Percentiles rank a stretch among this genome's conserved stretches.
These are phyloP conservation scores for Pogostemon cablin DNA, from an alignment of 257 asterid genomes.

Conservation along the genomic window DNA sequence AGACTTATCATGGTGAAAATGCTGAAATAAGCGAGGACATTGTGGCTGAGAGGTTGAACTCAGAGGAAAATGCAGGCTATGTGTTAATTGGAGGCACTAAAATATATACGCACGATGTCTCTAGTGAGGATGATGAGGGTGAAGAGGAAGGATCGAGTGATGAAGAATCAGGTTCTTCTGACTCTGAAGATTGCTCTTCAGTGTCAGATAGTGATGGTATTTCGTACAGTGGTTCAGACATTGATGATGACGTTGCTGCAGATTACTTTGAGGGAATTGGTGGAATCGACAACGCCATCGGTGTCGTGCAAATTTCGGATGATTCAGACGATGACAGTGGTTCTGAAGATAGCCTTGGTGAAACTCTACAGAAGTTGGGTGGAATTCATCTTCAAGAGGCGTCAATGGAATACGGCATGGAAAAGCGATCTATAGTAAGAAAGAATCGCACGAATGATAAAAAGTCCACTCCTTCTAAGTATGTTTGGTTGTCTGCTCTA, in stretches of 20 bases:
- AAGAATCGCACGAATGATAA: conserved; percentile 40
- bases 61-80: conserved; percentile 63
- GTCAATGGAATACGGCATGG: conserved; percentile 69
- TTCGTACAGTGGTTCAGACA: conserved; percentile 66
- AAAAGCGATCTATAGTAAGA: conserved; percentile 45
- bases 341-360: conserved; percentile 46
- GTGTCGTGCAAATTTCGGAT: conserved; percentile 50
- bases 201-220: conserved; percentile 54
- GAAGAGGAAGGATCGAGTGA: conserved; percentile 51
- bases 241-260: conserved; percentile 85
- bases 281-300: conserved; percentile 48
- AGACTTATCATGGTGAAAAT: conserved; percentile 28
- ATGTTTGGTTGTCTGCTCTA: conserved; percentile 42
- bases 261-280: conserved; percentile 91
- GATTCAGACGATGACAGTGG: conserved; percentile 42
- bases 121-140: conserved; percentile 69
- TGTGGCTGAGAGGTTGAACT: conserved; percentile 42
- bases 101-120: conserved; percentile 71
- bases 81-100: conserved; percentile 74
- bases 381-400: conserved; percentile 88
- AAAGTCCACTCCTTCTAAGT: conserved; percentile 39
- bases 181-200: conserved; percentile 51
- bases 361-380: conserved; percentile 61
- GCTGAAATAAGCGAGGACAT: conserved; percentile 41
- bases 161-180: conserved; percentile 60